phyloP scores from a whole-genome alignment of 2,329 filamentous ascomycete genomes.

The Dothistroma pini region DNA sequence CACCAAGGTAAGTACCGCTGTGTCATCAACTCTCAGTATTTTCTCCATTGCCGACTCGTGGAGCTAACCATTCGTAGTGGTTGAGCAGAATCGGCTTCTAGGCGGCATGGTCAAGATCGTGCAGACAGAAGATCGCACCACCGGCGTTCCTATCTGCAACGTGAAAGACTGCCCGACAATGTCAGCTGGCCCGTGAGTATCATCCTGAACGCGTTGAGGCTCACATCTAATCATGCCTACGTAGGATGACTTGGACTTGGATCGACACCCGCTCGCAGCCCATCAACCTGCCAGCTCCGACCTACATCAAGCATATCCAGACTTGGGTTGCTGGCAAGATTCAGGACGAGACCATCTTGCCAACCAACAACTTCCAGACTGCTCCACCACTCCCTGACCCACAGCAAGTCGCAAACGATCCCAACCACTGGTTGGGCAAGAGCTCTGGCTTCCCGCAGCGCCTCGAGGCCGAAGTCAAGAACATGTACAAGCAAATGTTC shows the following conservation, averaged over 20 bases:
- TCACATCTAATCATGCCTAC: background rate
- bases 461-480: slow-evolving; percentile 72
- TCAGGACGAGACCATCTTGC: slow-evolving; percentile 84
- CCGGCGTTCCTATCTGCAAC: slow-evolving; percentile 76
- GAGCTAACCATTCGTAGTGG: slow-evolving; percentile 55
- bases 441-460: slow-evolving; percentile 64
- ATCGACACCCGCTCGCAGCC: slow-evolving; percentile 82
- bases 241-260: slow-evolving; percentile 95
- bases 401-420: slow-evolving; percentile 44
- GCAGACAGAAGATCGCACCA: slow-evolving; percentile 69
- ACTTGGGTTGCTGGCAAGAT: slow-evolving; percentile 97
- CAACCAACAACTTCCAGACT: slow-evolving; percentile 72
- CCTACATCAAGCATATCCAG: slow-evolving; percentile 94
- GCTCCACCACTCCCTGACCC: slow-evolving; percentile 52
- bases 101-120: slow-evolving; percentile 87
- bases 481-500: slow-evolving; percentile 55
- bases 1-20: slow-evolving; percentile 68
- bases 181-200: slow-evolving; percentile 84
- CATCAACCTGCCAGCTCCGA: slow-evolving; percentile 84
- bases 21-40: background rate
- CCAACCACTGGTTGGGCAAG: slow-evolving; percentile 80
- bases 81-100: slow-evolving; percentile 86
- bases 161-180: slow-evolving; percentile 79
- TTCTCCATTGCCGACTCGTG: background rate
- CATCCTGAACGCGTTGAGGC: background rate